These are phyloP conservation scores for Dioszegia aurantiaca DNA, from an alignment of 768 basidiomycete species.

Conservation along the genomic window DNA sequence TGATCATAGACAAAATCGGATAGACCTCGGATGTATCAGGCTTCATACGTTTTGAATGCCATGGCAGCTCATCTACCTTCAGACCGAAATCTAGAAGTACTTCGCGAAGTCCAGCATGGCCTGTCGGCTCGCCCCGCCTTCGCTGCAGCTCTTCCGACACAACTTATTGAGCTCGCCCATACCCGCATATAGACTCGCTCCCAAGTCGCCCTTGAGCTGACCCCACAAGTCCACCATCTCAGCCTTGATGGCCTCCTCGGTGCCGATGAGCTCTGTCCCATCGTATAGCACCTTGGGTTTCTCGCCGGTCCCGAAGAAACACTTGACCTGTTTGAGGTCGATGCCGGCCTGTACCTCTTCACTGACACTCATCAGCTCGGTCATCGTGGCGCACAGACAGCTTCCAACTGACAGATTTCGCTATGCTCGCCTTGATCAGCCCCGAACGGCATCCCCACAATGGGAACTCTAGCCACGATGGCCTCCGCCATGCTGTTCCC, in stretches of 20 bases:
- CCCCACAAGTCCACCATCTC: conserved; percentile 27
- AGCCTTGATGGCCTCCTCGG: conserved; percentile 33
- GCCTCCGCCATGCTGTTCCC: conserved; percentile 30
- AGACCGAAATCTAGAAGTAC: background rate
- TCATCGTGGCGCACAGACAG: background rate
- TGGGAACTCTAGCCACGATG: conserved; percentile 20
- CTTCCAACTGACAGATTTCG: conserved; percentile 19
- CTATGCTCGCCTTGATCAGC: conserved; percentile 36
- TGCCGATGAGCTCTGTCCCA: conserved; percentile 28
- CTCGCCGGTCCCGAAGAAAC: conserved; percentile 17
- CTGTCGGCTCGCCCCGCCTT: conserved; percentile 15
- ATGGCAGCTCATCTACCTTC: too few relatives aligned
- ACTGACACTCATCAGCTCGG: conserved; percentile 12
- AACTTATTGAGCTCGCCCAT: conserved; percentile 24
- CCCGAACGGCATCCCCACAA: conserved; percentile 28
- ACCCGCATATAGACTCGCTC: conserved; percentile 20
- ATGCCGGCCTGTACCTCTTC: conserved; percentile 23
- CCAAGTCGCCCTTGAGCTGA: conserved; percentile 18
- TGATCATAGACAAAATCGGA: too few relatives aligned
- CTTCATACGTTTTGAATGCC: too few relatives aligned
- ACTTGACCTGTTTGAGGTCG: conserved; percentile 30
- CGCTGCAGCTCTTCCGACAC: conserved; percentile 16
- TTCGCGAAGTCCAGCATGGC: conserved; percentile 7
- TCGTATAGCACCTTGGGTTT: conserved; percentile 25
- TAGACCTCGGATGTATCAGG: too few relatives aligned